Conservation (phyloP, 1,284 basidiomycete genomes). For the Ustanciosporium gigantosporum region DNA sequence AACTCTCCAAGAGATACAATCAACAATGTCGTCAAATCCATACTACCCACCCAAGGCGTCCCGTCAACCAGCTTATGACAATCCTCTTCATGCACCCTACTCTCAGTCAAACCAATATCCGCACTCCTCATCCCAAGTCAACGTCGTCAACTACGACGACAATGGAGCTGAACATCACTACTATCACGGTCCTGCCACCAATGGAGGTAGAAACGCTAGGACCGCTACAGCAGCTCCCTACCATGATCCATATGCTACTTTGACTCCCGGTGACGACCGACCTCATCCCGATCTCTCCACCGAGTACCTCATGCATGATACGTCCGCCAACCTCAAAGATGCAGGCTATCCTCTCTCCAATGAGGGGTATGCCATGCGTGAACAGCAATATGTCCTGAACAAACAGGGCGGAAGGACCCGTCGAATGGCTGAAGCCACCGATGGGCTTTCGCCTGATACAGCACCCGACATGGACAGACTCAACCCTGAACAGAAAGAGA, state of each 20-base stretch:
- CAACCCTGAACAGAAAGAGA: conserved; percentile 41
- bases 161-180: conserved; percentile 21
- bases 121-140: conserved; percentile 6
- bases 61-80: conserved; percentile 13
- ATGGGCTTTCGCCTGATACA: conserved; percentile 33
- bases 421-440: conserved; percentile 20
- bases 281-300: conserved; percentile 3
- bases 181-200: conserved; percentile 5
- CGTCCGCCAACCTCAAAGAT: too few relatives aligned
- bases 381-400: conserved; percentile 1
- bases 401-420: conserved; percentile 14
- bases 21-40: conserved; percentile 28
- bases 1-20: too few relatives aligned
- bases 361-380: not conserved
- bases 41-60: conserved; percentile 23
- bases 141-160: conserved; percentile 3
- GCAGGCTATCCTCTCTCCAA: too few relatives aligned
- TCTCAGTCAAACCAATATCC: not conserved
- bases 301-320: conserved; percentile 5
- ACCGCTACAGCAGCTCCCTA: conserved; percentile 5
- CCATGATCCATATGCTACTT: conserved; percentile 21
- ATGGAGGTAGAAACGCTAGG: not conserved
- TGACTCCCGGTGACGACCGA: conserved; percentile 3
- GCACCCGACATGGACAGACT: conserved; percentile 29
- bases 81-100: conserved; percentile 1